These are phyloP conservation scores for Populus hybrid DNA, from an alignment of 441 rosid species.

Conservation along the genomic window DNA sequence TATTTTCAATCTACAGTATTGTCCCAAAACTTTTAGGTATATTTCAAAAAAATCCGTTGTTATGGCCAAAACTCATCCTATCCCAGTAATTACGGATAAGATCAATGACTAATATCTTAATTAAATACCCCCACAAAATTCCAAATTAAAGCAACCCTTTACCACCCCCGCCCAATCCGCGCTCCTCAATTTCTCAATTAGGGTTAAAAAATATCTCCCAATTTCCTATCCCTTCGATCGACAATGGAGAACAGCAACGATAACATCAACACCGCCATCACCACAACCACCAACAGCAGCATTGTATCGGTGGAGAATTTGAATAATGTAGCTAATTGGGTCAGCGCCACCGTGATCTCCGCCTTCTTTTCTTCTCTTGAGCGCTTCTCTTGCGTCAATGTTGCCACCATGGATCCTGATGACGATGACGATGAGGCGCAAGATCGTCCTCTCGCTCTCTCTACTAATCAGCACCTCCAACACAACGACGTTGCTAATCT, in stretches of 20 bases:
- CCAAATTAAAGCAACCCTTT: not conserved
- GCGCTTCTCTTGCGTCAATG: slow-evolving; percentile 66
- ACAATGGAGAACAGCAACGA: slow-evolving; percentile 38
- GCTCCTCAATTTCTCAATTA: not conserved
- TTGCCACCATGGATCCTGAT: slow-evolving; percentile 50
- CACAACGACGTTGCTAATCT: slow-evolving; percentile 31
- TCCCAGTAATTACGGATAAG: not conserved
- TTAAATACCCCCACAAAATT: not conserved
- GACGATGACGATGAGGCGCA: slow-evolving; percentile 49
- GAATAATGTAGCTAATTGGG: slow-evolving; percentile 49
- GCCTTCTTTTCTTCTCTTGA: slow-evolving; percentile 74
- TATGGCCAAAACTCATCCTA: not conserved
- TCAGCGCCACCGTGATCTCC: slow-evolving; percentile 53
- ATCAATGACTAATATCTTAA: not conserved
- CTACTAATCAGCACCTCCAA: slow-evolving; percentile 17
- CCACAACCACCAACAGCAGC: slow-evolving; percentile 23
- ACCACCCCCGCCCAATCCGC: not conserved
- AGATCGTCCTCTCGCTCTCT: slow-evolving; percentile 39
- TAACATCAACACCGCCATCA: slow-evolving; percentile 19
- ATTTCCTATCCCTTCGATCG: not conserved
- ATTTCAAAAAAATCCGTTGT: too few relatives aligned
- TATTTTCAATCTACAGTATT: too few relatives aligned
- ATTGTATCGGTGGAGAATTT: slow-evolving; percentile 41
- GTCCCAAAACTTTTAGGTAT: too few relatives aligned
- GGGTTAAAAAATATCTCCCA: not conserved